Base-by-base conservation (phyloP, 768 basidiomycete species). In the Mycena capillaripes region DNA sequence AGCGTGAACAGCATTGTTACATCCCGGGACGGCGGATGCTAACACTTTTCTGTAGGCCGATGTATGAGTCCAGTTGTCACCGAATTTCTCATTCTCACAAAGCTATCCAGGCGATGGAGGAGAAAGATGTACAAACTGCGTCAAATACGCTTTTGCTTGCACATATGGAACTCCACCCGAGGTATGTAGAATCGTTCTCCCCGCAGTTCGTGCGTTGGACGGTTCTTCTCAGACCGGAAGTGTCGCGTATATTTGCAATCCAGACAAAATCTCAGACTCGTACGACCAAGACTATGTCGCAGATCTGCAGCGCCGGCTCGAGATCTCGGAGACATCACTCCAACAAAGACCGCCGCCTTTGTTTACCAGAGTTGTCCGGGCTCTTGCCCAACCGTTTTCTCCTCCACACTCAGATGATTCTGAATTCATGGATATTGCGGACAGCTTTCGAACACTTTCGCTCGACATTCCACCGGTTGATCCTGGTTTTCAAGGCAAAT, bases 401-500 rank as follows among this genome's bases (percentile, higher is more conserved):
- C 38, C 44, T 6, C 66, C 66, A 1, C 38, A 53, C 34, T 42
- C 40, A 0, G 52, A 46, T 17, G 68, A 69, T n/a, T 23, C 48
- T 7, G 67, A 17, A 16, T 59, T 38, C 19, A 10, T 52, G 12
- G 67, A 61, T 16, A 27, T 62, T 19, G 17, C 48, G 21, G 50
- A 55, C 16, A 61, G 60, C 9, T 63, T 61, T 9, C 17, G 30
- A 21, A 48, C 50, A 3, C 60, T 69, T 27, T 69, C 68, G 1
- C 40, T 69, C 16, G 32, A 53, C 16, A 38, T 9, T 23, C 8
- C 53, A 6, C 21, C 46, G 1, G 21, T 30, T 7, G 30, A 63
- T 6, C 52, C 61, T 10, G 68, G 59, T 0, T 69, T 62, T 42
- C 68, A 46, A 14, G 68, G 68, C 2, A 58, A 59, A 38, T 67